Conservation (phyloP, 352 stramenopile genomes). For the Globisporangium alternatum region DNA sequence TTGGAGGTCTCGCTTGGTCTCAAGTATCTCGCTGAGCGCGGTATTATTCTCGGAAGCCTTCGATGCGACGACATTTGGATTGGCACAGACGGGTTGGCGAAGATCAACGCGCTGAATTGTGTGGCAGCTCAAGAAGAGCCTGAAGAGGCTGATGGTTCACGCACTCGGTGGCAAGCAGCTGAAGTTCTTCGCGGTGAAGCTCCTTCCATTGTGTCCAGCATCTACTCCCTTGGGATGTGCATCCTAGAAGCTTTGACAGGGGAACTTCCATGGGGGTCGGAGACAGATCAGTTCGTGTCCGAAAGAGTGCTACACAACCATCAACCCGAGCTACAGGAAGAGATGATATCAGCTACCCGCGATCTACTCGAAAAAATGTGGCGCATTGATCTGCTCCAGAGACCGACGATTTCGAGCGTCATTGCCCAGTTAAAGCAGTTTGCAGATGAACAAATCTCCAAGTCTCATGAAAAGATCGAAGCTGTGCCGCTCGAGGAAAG, state of each 20-base stretch:
- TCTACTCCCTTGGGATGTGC: neutral
- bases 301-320: neutral
- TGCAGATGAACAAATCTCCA: neutral
- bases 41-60: neutral
- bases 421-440: neutral
- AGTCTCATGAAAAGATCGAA: neutral
- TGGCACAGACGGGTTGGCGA: neutral
- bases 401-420: neutral
- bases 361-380: neutral
- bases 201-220: neutral
- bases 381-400: neutral
- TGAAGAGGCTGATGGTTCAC: neutral
- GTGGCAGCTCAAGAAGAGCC: neutral
- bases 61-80: constrained; percentile 5
- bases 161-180: neutral
- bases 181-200: neutral
- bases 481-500: neutral
- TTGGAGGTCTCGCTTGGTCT: constrained; percentile 5
- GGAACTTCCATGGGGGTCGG: neutral
- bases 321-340: neutral
- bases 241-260: neutral
- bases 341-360: neutral
- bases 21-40: constrained; percentile 7
- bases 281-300: neutral
- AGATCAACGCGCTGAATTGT: neutral